A percentile compares a stretch with the other conserved stretches of the same genome.
Evolutionary conservation across 2,329 filamentous ascomycete genomes (phyloP).

Genomic region (Botrytis cinerea): DNA sequence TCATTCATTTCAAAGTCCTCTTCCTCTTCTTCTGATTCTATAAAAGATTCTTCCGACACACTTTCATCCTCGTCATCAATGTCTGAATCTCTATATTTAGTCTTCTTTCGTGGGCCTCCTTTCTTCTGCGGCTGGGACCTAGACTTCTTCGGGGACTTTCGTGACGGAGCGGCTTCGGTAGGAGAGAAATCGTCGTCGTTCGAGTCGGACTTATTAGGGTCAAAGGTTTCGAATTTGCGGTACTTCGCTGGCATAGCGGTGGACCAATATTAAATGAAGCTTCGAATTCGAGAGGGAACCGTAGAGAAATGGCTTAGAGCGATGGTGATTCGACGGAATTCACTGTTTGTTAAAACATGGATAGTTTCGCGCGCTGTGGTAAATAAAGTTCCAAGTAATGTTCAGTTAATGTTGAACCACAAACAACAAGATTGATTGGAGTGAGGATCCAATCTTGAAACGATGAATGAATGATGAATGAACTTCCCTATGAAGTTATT

Average conservation of each 20-base stretch:
- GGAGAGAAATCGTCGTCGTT: slow-evolving; percentile 68
- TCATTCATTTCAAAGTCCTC: slow-evolving; percentile 49
- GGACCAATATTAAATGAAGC: not conserved
- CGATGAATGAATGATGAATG: not conserved
- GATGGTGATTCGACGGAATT: slow-evolving; percentile 11
- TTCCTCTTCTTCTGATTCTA: slow-evolving; percentile 46
- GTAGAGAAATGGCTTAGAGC: not conserved
- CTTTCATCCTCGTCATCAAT: slow-evolving; percentile 59
- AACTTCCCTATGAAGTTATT: not conserved
- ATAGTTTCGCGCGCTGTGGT: slow-evolving; percentile 20
- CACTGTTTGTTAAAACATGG: slow-evolving; percentile 21
- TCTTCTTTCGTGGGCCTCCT: slow-evolving; percentile 44
- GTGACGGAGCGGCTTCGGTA: slow-evolving; percentile 48
- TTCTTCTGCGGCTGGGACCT: slow-evolving; percentile 36
- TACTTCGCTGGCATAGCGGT: slow-evolving; percentile 39
- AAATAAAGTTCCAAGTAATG: not conserved
- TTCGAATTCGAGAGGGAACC: not conserved
- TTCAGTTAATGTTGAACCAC: not conserved
- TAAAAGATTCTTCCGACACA: slow-evolving; percentile 52
- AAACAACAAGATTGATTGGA: not conserved
- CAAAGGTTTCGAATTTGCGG: slow-evolving; percentile 62
- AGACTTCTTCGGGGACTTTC: slow-evolving; percentile 48
- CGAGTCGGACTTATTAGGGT: slow-evolving; percentile 66
- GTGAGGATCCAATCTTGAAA: not conserved
- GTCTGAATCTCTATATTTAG: slow-evolving; percentile 59